These are phyloP conservation scores for Colletotrichum sp. DNA, from an alignment of 2,329 filamentous ascomycete species.

Conservation along the genomic window DNA sequence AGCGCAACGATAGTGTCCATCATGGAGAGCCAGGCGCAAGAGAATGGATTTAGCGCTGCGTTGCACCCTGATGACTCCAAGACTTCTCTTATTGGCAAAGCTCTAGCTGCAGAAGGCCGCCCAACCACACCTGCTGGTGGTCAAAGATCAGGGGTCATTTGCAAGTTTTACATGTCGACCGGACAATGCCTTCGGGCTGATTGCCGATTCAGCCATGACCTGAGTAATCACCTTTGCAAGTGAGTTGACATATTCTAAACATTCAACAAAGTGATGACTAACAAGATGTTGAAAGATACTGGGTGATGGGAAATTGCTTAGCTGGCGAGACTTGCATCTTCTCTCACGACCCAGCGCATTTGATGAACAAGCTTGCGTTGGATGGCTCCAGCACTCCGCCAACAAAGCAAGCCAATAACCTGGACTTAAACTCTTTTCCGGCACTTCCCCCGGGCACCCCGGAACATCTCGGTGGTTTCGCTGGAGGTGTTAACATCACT, in stretches of 20 bases:
- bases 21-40: slow-evolving; percentile 72
- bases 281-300: slow-evolving; percentile 68
- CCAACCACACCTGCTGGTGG: slow-evolving; percentile 75
- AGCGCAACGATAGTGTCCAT: slow-evolving; percentile 89
- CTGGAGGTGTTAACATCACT: slow-evolving; percentile 58
- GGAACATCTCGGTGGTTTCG: slow-evolving; percentile 62
- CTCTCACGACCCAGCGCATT: slow-evolving; percentile 89
- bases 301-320: slow-evolving; percentile 93
- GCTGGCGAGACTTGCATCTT: slow-evolving; percentile 95
- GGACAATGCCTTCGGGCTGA: slow-evolving; percentile 96
- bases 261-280: neutral
- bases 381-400: slow-evolving; percentile 72
- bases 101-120: slow-evolving; percentile 76
- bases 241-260: slow-evolving; percentile 55
- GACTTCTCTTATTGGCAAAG: slow-evolving; percentile 85
- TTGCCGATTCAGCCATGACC: slow-evolving; percentile 95
- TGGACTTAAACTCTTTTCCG: slow-evolving; percentile 84
- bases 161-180: slow-evolving; percentile 95
- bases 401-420: slow-evolving; percentile 73
- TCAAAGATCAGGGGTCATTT: slow-evolving; percentile 86
- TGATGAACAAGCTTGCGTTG: slow-evolving; percentile 81
- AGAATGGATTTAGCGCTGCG: slow-evolving; percentile 33
- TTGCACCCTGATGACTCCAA: slow-evolving; percentile 58
- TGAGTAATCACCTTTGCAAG: slow-evolving; percentile 98
- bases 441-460: slow-evolving; percentile 67